Evolutionary conservation across 106 monocot genomes (phyloP), one percentile per base, ranked within the genome.

Genomic region (Acorus gramineus): DNA sequence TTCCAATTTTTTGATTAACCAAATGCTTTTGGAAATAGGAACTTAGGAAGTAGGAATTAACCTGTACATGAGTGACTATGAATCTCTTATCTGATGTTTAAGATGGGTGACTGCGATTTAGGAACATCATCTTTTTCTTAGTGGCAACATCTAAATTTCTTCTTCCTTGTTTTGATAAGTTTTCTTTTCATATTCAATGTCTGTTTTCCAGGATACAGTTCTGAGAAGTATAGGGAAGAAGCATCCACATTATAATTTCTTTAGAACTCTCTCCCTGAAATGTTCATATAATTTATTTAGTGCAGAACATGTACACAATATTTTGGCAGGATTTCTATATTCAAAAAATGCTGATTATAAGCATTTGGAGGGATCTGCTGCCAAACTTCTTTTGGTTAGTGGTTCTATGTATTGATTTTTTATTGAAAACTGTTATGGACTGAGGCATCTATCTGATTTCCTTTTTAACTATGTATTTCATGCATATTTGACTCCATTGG

Each of bases 201-300:
- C 44, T 51, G 50, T 66, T 51, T 53, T 82, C 49, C 79, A 92
- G 92, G 84, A 73, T 60, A 71, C 84, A 51, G 70, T 87, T 82
- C 73, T 87, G n/a, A 75, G 76, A 65, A 87, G 74, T 76, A 87
- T 92, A 52, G 92, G 92, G 8, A 71, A 77, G 5, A 85, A 87
- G 55, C 79, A 87, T 82, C 69, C 79, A 59, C 74, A 69, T 47
- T 82, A 84, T 64, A 77, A 84, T 45, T 92, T 82, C 78, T 81
- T 74, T 52, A 77, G 61, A 75, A 55, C 63, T 14, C 87, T 92
- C 64, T 77, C 73, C 49, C 50, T 72, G 62, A 92, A 87, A 79
- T 87, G 87, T 58, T 77, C 87, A n/a, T 55, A 85, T 73, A 79
- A 79, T 44, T 73, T 92, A 75, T 84, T 92, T 58, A 79, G 68